phyloP scores from a whole-genome alignment of 1,284 basidiomycete species.

The Bjerkandera adusta region DNA sequence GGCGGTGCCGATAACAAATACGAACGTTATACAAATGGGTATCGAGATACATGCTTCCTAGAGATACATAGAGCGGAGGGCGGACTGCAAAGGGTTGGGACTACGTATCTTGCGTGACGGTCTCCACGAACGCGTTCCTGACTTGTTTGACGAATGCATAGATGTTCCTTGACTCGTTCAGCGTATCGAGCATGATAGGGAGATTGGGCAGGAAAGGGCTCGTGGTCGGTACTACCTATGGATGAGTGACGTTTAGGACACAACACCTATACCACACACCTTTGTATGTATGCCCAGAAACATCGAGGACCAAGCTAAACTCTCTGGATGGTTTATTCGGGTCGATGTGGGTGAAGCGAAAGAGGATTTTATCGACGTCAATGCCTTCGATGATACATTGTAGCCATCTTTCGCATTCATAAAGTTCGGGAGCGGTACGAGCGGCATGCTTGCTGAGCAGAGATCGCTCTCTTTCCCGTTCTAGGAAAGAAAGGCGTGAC shows the following conservation, averaged over 20 bases:
- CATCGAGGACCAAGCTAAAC: slow-evolving; percentile 75
- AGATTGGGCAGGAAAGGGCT: slow-evolving; percentile 63
- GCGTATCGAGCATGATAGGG: slow-evolving; percentile 58
- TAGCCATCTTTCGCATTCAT: slow-evolving; percentile 55
- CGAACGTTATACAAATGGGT: too few species aligned
- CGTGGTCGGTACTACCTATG: slow-evolving; percentile 56
- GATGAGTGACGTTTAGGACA: slow-evolving; percentile 1
- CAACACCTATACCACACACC: slow-evolving; percentile 43
- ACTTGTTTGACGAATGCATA: slow-evolving; percentile 61
- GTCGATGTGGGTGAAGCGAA: slow-evolving; percentile 73
- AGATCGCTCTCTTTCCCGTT: slow-evolving; percentile 67
- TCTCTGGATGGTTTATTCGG: slow-evolving; percentile 53
- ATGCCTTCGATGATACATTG: slow-evolving; percentile 75
- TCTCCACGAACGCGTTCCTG: slow-evolving; percentile 40
- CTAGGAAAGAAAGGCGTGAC: too few species aligned
- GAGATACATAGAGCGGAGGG: too few species aligned
- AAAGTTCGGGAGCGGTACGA: slow-evolving; percentile 53
- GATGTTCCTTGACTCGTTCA: slow-evolving; percentile 63
- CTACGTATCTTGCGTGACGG: slow-evolving; percentile 18
- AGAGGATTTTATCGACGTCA: slow-evolving; percentile 65
- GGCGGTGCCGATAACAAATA: too few species aligned
- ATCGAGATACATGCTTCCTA: too few species aligned
- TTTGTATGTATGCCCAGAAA: slow-evolving; percentile 59
- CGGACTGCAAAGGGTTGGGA: too few species aligned
- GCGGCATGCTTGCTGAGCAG: slow-evolving; percentile 60